These are phyloP conservation scores for Chalciporus pseudorubinellus DNA, from an alignment of 768 basidiomycete genomes.

Conservation along the genomic window DNA sequence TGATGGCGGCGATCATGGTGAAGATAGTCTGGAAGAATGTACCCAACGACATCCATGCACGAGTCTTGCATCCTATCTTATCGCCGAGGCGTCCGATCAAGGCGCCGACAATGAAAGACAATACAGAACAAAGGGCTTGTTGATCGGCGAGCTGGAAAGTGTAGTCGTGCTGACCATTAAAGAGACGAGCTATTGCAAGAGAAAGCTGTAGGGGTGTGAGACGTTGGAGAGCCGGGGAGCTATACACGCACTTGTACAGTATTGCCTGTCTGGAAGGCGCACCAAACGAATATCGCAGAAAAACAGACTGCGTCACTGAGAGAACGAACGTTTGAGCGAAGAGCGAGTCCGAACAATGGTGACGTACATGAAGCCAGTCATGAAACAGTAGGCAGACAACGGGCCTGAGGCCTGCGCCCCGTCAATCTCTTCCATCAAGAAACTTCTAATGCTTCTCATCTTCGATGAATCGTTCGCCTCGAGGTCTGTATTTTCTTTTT, in stretches of 20 bases:
- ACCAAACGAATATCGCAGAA: conserved; percentile 81
- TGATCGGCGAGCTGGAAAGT: conserved; percentile 79
- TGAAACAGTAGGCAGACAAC: conserved; percentile 67
- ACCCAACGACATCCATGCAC: conserved; percentile 70
- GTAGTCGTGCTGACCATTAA: conserved; percentile 49
- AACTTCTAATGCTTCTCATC: conserved; percentile 10
- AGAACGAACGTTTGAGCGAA: neutral
- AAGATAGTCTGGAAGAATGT: conserved; percentile 74
- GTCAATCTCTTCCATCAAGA: conserved; percentile 27
- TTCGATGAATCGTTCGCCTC: conserved; percentile 6
- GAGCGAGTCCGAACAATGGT: neutral
- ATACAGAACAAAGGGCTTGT: conserved; percentile 77
- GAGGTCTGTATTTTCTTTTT: conserved; percentile 9
- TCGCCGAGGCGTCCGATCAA: conserved; percentile 84
- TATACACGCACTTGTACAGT: conserved; percentile 51
- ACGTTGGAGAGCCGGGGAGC: neutral
- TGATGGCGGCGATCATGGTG: conserved; percentile 69
- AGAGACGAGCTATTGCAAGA: conserved; percentile 80
- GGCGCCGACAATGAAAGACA: conserved; percentile 77
- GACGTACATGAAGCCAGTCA: conserved; percentile 76
- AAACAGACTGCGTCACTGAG: conserved; percentile 69
- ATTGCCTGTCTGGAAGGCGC: conserved; percentile 83
- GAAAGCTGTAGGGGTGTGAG: conserved; percentile 49
- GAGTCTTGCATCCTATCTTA: conserved; percentile 66
- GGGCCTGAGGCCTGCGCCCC: conserved; percentile 42